A percentile compares a stretch with the other conserved stretches of the same genome.
These are phyloP conservation scores for Nelumbo lutea DNA, from an alignment of 164 flowering plant genomes.

Conservation along the genomic window DNA sequence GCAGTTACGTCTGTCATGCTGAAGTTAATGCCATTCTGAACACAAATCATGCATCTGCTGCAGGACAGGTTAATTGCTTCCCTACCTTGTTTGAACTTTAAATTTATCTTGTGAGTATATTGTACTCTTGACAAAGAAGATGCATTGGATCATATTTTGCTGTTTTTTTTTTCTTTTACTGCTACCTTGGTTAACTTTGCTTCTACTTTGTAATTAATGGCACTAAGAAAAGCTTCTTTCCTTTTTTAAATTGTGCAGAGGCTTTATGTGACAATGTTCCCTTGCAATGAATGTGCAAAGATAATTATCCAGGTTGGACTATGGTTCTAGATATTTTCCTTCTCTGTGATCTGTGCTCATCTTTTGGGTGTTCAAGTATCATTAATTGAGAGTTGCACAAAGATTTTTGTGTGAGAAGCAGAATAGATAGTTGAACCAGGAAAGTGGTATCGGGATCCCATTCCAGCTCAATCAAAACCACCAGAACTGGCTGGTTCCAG, in stretches of 20 bases:
- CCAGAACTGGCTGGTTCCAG: no score
- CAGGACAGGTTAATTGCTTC: slow-evolving; percentile 61
- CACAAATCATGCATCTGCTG: slow-evolving; percentile 92
- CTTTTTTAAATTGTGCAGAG: slow-evolving; percentile 39
- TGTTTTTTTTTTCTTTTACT: background rate
- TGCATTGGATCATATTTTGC: no score
- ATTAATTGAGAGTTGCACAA: no score
- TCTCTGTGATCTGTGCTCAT: background rate
- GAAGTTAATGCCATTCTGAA: slow-evolving; percentile 95
- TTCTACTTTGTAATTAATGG: background rate
- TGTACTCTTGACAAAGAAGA: no score
- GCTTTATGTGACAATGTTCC: slow-evolving; percentile 95
- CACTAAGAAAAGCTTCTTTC: background rate
- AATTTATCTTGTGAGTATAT: no score
- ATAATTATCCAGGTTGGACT: slow-evolving; percentile 77
- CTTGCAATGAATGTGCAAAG: slow-evolving; percentile 97
- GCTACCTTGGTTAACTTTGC: background rate
- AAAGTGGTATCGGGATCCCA: no score
- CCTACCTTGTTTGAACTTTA: background rate
- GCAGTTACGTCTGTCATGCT: slow-evolving; percentile 94
- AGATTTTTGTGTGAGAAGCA: no score
- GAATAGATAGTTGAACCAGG: no score
- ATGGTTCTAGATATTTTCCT: background rate
- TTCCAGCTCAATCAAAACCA: no score
- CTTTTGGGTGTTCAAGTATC: background rate